These are phyloP conservation scores for Backusella parvicylindrica DNA, from an alignment of 192 early-diverging fungal genomes.

Conservation along the genomic window DNA sequence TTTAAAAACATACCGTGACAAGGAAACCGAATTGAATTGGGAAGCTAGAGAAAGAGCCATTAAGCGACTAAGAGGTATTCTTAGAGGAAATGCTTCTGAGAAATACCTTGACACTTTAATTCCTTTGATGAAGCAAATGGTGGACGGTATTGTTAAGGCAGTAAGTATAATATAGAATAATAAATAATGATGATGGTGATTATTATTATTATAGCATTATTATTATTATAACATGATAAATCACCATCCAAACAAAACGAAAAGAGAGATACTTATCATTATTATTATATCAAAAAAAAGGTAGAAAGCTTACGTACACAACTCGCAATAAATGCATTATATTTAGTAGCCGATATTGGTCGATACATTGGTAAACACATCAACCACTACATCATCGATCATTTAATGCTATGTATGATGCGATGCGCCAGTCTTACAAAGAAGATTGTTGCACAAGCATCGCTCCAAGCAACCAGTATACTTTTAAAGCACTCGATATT, in stretches of 20 bases:
- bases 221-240: not conserved
- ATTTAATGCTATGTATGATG: constrained; percentile 29
- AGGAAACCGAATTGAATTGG: constrained; percentile 38
- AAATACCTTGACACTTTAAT: constrained; percentile 21
- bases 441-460: constrained; percentile 29
- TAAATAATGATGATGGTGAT: not conserved
- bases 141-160: constrained; percentile 27
- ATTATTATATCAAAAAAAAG: not conserved
- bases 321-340: constrained; percentile 30
- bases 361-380: constrained; percentile 14
- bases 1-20: constrained; percentile 20
- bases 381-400: constrained; percentile 36
- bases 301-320: constrained; percentile 24
- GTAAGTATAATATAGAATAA: constrained; percentile 3
- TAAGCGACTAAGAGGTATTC: constrained; percentile 24
- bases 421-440: constrained; percentile 29
- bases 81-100: constrained; percentile 28
- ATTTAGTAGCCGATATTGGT: constrained; percentile 32
- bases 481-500: constrained; percentile 31
- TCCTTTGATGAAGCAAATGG: constrained; percentile 6
- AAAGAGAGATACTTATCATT: too few relatives aligned
- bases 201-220: not conserved
- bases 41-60: constrained; percentile 28
- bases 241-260: too few relatives aligned
- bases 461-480: constrained; percentile 11